Base-by-base conservation (phyloP, 2,329 filamentous ascomycete genomes). In the Phaeosphaeria sp. region DNA sequence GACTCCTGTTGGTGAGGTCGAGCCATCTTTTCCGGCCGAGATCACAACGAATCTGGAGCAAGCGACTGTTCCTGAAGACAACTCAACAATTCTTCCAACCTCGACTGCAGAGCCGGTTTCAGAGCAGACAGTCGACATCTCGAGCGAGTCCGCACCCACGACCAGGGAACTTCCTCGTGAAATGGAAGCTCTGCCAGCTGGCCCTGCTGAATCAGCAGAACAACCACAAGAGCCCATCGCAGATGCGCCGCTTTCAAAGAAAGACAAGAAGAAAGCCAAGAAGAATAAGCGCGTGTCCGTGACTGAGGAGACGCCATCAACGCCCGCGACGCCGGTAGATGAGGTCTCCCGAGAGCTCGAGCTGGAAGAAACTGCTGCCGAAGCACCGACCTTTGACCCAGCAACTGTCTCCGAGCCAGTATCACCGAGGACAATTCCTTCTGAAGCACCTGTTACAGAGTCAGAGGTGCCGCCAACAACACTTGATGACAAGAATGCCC, bases 231-330 rank as follows among this genome's bases (percentile, higher is more conserved):
- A 61, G 30, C 48, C 55, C 15, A 21, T 44, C n/a, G 17, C 49
- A 11, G 18, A 48, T 15, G 42, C 60, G 21, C 50, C 64, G 17
- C 40, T 65, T 7, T 63, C 63, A 5, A 67, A 70, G 57, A 68
- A 69, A 40, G 63, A 67, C 53, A 68, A 67, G 59, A 71, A 68
- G 45, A 68, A 69, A 44, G 63, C 57, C 11, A 68, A 65, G 55
- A 71, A 68, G 27, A 56, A 30, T 27, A 68, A 68, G 51, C 59
- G 61, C 22, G 62, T 49, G 18, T 52, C 60, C 33, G 11, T 61
- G n/a, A 55, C 52, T 21, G 57, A 49, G 15, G 55, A 63, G 24
- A 53, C 48, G 17, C 42, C 51, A 6, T 51, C 49, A 6, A 13
- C 18, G 21, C 54, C 49, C 25, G 42, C 36, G 7, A 52, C 51